These are phyloP conservation scores for Colletotrichum cuscutae DNA, from an alignment of 2,329 filamentous ascomycete species.

Conservation along the genomic window DNA sequence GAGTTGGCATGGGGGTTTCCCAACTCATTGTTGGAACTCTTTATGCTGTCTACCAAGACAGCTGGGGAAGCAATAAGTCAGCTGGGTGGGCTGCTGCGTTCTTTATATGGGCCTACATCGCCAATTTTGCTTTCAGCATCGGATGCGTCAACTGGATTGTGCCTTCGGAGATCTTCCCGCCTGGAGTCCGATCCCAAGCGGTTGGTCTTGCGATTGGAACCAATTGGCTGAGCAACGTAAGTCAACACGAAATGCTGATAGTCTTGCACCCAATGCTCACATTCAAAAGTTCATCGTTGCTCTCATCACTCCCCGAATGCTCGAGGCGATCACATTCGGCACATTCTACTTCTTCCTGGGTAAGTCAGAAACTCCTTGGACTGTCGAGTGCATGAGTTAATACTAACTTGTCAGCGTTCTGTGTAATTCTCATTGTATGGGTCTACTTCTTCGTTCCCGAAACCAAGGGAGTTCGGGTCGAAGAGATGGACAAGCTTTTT, in stretches of 20 bases:
- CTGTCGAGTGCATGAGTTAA: too few species aligned
- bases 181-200: conserved; percentile 13
- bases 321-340: conserved; percentile 61
- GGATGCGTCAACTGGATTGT: conserved; percentile 67
- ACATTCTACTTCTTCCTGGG: conserved; percentile 70
- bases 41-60: conserved; percentile 57
- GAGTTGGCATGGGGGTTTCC: conserved; percentile 46
- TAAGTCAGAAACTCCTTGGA: background rate
- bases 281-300: conserved; percentile 54
- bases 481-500: conserved; percentile 62
- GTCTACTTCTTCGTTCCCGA: conserved; percentile 67
- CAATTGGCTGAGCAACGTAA: conserved; percentile 22
- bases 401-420: conserved; percentile 47
- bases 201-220: conserved; percentile 18
- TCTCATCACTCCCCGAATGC: conserved; percentile 63
- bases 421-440: conserved; percentile 57
- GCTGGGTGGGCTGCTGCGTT: conserved; percentile 69
- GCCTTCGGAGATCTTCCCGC: conserved; percentile 64
- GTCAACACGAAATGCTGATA: conserved; percentile 54
- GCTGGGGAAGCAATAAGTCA: conserved; percentile 55
- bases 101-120: conserved; percentile 67
- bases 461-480: conserved; percentile 63
- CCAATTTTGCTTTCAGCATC: conserved; percentile 45
- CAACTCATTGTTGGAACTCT: conserved; percentile 67
- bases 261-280: conserved; percentile 64